phyloP scores from a whole-genome alignment of 2,329 filamentous ascomycete genomes.

The Colletotrichum paranaense region DNA sequence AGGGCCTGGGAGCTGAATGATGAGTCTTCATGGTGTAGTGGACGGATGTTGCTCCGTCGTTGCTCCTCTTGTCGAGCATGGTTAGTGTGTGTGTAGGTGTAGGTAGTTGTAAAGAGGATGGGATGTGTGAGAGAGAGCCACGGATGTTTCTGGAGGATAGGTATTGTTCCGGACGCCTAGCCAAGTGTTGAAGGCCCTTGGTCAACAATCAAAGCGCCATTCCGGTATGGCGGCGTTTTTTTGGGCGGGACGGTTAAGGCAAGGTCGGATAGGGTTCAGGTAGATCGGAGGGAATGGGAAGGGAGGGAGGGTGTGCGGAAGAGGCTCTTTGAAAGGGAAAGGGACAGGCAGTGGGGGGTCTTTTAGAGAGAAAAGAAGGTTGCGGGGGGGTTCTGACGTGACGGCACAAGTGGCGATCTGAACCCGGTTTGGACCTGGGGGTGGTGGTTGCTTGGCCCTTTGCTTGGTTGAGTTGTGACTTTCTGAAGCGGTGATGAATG shows the following conservation, averaged over 20 bases:
- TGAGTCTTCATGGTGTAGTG: conserved; percentile 61
- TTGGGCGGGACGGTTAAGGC: conserved; percentile 11
- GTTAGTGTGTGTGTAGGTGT: conserved; percentile 29
- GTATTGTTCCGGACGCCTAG: conserved; percentile 27
- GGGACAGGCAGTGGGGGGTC: conserved; percentile 31
- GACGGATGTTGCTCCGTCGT: conserved; percentile 46
- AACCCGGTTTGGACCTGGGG: conserved; percentile 18
- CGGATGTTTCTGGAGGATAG: conserved; percentile 26
- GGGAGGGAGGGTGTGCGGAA: conserved; percentile 32
- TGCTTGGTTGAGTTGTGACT: conserved; percentile 4
- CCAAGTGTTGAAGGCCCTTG: conserved; percentile 33
- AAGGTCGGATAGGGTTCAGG: conserved; percentile 30
- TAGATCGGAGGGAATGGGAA: conserved; percentile 29
- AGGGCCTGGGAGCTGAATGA: conserved; percentile 45
- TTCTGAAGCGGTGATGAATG: background rate
- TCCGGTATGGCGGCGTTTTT: conserved; percentile 7
- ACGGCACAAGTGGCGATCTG: conserved; percentile 35
- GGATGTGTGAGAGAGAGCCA: background rate
- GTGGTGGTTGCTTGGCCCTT: background rate
- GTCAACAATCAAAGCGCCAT: conserved; percentile 31
- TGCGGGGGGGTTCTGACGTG: conserved; percentile 35
- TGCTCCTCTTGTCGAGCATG: conserved; percentile 48
- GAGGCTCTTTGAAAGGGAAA: conserved; percentile 32
- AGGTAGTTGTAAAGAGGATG: conserved; percentile 7
- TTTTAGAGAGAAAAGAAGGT: conserved; percentile 35